phyloP scores from a whole-genome alignment of 768 basidiomycete genomes.

The Ephemerocybe angulata region DNA sequence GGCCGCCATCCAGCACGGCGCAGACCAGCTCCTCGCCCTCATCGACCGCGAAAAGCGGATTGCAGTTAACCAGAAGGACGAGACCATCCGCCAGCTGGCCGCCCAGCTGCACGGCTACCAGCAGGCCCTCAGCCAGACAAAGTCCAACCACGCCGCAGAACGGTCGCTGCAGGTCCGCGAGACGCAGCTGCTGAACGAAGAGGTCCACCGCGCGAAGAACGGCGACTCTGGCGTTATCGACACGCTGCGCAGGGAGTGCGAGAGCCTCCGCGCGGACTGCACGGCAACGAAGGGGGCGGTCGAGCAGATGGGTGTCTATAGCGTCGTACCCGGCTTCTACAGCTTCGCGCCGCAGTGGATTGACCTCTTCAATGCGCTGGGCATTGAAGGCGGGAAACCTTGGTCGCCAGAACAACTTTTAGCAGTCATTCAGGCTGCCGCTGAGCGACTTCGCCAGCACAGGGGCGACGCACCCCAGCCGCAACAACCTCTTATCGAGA shows the following conservation, averaged over 20 bases:
- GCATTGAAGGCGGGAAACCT: background rate
- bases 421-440: background rate
- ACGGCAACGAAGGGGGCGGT: background rate
- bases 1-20: constrained; percentile 18
- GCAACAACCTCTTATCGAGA: background rate
- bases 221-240: background rate
- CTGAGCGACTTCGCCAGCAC: background rate
- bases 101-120: background rate
- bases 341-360: constrained; percentile 2
- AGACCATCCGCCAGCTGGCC: background rate
- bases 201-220: background rate
- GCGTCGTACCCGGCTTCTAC: background rate
- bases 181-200: background rate
- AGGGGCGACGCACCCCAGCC: background rate
- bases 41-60: constrained; percentile 19
- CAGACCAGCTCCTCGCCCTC: constrained; percentile 19
- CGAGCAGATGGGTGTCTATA: constrained; percentile 6
- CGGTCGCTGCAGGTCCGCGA: background rate
- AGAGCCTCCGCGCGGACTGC: background rate
- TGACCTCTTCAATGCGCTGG: constrained; percentile 2
- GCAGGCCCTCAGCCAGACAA: background rate
- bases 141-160: background rate
- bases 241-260: background rate
- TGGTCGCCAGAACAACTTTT: constrained; percentile 1
- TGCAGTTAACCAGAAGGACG: constrained; percentile 8